Conservation (phyloP, 2,329 filamentous ascomycete species). For the Podosphaera xanthii region DNA sequence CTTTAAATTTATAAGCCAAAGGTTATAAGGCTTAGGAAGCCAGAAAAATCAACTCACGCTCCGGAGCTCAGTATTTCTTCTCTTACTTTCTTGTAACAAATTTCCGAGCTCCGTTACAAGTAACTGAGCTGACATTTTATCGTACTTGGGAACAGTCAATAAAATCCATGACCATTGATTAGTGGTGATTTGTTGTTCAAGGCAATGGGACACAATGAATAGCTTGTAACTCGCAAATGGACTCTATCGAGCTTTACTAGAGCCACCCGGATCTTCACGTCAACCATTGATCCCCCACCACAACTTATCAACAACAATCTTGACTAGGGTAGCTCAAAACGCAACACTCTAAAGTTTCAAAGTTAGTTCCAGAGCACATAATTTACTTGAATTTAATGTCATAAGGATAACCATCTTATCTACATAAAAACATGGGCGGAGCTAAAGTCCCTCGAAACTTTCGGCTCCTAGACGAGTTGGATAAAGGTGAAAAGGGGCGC, state of each 20-base stretch:
- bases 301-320: neutral
- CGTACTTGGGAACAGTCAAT: conserved; percentile 1
- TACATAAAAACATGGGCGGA: conserved; percentile 9
- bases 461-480: conserved; percentile 83
- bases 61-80: conserved; percentile 76
- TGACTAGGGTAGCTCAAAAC: neutral
- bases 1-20: conserved; percentile 21
- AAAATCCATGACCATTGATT: conserved; percentile 7
- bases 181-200: neutral
- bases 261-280: neutral
- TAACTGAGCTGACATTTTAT: conserved; percentile 68
- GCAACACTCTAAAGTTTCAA: neutral
- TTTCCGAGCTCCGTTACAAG: conserved; percentile 71
- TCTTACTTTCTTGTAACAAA: conserved; percentile 85
- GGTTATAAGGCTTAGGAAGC: neutral
- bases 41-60: conserved; percentile 29
- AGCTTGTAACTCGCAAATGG: neutral
- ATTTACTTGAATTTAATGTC: neutral
- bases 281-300: neutral
- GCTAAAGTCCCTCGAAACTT: conserved; percentile 89
- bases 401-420: neutral
- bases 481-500: conserved; percentile 95
- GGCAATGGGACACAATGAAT: neutral
- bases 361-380: neutral
- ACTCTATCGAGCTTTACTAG: neutral